Evolutionary conservation across 352 stramenopile genomes (phyloP).

Genomic region (Blastocystis sp.): DNA sequence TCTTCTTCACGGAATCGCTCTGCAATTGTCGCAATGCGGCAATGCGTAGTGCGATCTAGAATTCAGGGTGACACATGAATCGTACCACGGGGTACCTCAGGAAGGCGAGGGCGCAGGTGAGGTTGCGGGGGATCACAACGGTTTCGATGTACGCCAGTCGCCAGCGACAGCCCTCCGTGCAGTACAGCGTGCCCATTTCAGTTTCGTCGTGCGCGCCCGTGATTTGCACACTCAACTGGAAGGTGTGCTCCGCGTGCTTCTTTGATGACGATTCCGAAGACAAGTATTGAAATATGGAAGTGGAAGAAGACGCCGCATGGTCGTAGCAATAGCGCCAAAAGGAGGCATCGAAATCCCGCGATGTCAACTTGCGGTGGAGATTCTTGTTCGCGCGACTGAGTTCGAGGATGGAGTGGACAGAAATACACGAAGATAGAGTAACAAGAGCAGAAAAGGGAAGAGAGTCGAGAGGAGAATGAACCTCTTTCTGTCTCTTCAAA

Average conservation of each 20-base stretch:
- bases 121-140: constrained; percentile 3
- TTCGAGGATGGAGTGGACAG: neutral
- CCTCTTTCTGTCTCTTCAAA: neutral
- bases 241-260: neutral
- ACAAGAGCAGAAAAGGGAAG: constrained; percentile 40
- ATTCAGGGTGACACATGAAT: neutral
- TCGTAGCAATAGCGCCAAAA: constrained; percentile 23
- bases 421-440: constrained; percentile 38
- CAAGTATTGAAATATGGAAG: neutral
- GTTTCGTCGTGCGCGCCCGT: neutral
- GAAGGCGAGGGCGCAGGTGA: constrained; percentile 9
- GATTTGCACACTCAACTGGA: neutral
- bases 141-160: constrained; percentile 39
- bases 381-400: constrained; percentile 22
- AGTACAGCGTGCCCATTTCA: neutral
- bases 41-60: constrained; percentile 27
- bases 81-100: constrained; percentile 12
- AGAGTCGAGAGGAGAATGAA: neutral
- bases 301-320: neutral
- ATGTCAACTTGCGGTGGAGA: constrained; percentile 49
- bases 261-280: neutral
- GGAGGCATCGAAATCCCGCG: constrained; percentile 27
- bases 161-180: constrained; percentile 26
- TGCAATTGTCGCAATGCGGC: constrained; percentile 9
- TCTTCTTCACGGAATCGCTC: neutral